phyloP scores from a whole-genome alignment of 768 basidiomycete genomes.

The Rhizopogon salebrosus region DNA sequence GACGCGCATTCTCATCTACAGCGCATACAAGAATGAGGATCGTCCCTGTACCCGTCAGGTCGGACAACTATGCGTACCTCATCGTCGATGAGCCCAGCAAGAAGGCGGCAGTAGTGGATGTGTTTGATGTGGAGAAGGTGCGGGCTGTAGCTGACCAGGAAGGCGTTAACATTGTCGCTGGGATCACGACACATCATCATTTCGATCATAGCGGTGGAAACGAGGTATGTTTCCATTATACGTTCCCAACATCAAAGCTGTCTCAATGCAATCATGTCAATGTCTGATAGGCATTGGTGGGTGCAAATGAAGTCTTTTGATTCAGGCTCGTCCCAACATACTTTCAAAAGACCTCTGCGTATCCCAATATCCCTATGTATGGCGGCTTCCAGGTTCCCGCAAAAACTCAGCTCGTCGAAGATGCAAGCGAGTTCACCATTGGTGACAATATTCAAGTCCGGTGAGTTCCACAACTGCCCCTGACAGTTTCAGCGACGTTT shows the following conservation, averaged over 20 bases:
- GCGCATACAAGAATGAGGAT: slow-evolving; percentile 52
- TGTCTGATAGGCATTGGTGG: slow-evolving; percentile 23
- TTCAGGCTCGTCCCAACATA: slow-evolving; percentile 13
- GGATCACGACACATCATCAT: slow-evolving; percentile 91
- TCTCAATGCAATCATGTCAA: too few relatives aligned
- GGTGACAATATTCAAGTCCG: slow-evolving; percentile 57
- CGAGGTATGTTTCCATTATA: slow-evolving; percentile 38
- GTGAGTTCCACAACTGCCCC: slow-evolving; percentile 28
- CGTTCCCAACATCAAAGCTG: neutral
- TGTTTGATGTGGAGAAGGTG: slow-evolving; percentile 72
- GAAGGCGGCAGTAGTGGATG: slow-evolving; percentile 76
- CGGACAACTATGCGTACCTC: slow-evolving; percentile 85
- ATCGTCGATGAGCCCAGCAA: slow-evolving; percentile 64
- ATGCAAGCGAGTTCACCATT: slow-evolving; percentile 77
- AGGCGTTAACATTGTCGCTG: slow-evolving; percentile 63
- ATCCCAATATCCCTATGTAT: slow-evolving; percentile 53
- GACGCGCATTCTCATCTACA: slow-evolving; percentile 14
- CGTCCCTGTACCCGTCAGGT: slow-evolving; percentile 71
- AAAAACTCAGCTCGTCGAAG: slow-evolving; percentile 69
- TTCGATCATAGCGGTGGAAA: slow-evolving; percentile 88
- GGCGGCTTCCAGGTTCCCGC: slow-evolving; percentile 76
- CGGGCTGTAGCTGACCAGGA: slow-evolving; percentile 53
- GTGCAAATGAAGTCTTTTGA: slow-evolving; percentile 8
- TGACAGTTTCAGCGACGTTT: neutral
- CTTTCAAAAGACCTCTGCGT: slow-evolving; percentile 35